A percentile compares a stretch with the other conserved stretches of the same genome.
These are phyloP conservation scores for Saitozyma sp. DNA, from an alignment of 768 basidiomycete species.

Conservation along the genomic window DNA sequence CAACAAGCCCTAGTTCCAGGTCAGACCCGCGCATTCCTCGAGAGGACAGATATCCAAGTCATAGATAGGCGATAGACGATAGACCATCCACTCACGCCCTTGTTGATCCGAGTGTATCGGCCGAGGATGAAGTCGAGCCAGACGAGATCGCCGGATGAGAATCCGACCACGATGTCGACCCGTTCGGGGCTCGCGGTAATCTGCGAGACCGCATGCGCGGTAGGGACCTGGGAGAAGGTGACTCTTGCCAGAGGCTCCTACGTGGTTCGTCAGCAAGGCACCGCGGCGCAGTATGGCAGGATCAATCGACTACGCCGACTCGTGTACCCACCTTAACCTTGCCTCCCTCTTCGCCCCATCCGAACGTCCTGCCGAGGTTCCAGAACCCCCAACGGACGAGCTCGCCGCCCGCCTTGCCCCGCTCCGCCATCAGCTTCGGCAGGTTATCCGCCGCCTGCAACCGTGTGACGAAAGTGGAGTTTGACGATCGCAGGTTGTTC, in stretches of 20 bases:
- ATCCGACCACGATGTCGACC: constrained; percentile 87
- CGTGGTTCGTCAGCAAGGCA: constrained; percentile 7
- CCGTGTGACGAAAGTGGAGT: constrained; percentile 87
- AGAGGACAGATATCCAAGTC: too few species aligned
- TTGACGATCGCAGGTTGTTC: constrained; percentile 85
- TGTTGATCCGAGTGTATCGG: constrained; percentile 51
- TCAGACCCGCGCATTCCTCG: background rate
- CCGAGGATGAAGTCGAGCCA: constrained; percentile 73
- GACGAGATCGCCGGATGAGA: constrained; percentile 88
- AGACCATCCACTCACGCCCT: constrained; percentile 37
- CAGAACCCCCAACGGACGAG: constrained; percentile 76
- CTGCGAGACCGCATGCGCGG: constrained; percentile 84
- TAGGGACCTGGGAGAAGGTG: constrained; percentile 81
- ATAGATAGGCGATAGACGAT: background rate
- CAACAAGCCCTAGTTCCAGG: constrained; percentile 39
- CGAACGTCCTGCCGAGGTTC: constrained; percentile 76
- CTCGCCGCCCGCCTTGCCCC: constrained; percentile 69
- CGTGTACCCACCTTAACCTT: constrained; percentile 67
- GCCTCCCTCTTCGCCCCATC: constrained; percentile 83
- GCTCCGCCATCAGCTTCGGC: constrained; percentile 67
- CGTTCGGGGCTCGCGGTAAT: constrained; percentile 74
- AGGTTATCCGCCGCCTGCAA: constrained; percentile 78
- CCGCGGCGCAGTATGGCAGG: background rate
- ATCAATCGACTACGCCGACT: constrained; percentile 15
- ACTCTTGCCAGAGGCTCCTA: constrained; percentile 85